phyloP scores from a whole-genome alignment of 768 basidiomycete genomes.

The Phylloporus scabripes region DNA sequence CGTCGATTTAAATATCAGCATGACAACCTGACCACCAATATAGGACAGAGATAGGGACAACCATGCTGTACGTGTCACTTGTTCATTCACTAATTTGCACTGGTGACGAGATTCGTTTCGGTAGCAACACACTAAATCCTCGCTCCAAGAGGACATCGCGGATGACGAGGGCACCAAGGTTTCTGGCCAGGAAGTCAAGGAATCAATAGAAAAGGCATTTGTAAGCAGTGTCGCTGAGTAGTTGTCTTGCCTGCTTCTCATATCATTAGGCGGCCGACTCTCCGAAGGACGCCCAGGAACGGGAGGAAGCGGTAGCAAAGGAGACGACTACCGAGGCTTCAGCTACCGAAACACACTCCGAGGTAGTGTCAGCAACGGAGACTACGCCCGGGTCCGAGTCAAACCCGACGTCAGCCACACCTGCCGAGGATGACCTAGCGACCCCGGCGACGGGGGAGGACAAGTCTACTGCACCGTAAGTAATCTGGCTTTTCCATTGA shows the following conservation, averaged over 20 bases:
- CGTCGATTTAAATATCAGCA: not conserved
- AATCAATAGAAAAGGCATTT: constrained; percentile 24
- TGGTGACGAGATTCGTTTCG: constrained; percentile 2
- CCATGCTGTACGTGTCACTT: constrained; percentile 13
- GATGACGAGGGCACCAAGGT: constrained; percentile 31
- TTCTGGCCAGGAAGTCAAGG: constrained; percentile 27
- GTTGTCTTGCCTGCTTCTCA: not conserved
- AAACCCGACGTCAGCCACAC: not conserved
- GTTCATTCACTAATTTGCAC: not conserved
- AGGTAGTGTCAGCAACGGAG: not conserved
- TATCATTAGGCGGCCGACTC: constrained; percentile 27
- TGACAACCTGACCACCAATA: constrained; percentile 11
- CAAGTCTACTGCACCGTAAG: constrained; percentile 15
- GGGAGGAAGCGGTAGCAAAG: constrained; percentile 19
- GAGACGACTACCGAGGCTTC: not conserved
- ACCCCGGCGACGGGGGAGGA: constrained; percentile 5
- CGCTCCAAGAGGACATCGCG: constrained; percentile 5
- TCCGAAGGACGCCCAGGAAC: constrained; percentile 28
- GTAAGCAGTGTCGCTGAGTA: constrained; percentile 16
- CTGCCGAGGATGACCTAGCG: constrained; percentile 1
- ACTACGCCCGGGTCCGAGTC: not conserved
- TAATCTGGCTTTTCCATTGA: not conserved
- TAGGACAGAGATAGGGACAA: constrained; percentile 14
- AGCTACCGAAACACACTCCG: not conserved
- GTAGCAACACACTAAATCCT: constrained; percentile 17